Evolutionary conservation across 768 basidiomycete species (phyloP).

Genomic region (Mycena indigotica): DNA sequence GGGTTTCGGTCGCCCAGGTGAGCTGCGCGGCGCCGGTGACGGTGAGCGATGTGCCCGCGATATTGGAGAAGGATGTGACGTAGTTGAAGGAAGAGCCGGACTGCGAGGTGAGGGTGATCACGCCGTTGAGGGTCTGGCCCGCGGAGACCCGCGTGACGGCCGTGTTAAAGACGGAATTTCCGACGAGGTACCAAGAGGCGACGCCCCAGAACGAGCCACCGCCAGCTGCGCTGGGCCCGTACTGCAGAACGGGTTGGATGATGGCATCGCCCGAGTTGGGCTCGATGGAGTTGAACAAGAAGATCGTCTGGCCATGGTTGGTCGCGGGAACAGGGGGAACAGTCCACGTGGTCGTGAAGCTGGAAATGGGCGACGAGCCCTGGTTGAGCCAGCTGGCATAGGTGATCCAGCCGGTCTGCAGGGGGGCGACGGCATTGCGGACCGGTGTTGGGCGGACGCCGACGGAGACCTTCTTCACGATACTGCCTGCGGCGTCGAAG

Average conservation of each 20-base stretch:
- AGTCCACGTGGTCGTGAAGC: conserved; percentile 19
- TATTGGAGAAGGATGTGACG: conserved; percentile 11
- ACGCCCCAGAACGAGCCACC: conserved; percentile 22
- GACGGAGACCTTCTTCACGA: conserved; percentile 7
- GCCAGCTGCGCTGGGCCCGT: conserved; percentile 20
- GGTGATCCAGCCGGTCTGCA: conserved; percentile 20
- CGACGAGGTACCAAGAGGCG: conserved; percentile 14
- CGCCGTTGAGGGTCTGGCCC: conserved; percentile 17
- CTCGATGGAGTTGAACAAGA: conserved; percentile 24
- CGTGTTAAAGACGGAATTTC: neutral
- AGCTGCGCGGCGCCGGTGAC: conserved; percentile 11
- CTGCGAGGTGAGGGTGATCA: conserved; percentile 15
- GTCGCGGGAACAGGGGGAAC: conserved; percentile 20
- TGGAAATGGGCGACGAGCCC: conserved; percentile 18
- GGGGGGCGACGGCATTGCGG: neutral
- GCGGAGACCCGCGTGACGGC: neutral
- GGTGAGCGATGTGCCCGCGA: conserved; percentile 18
- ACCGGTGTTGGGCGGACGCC: neutral
- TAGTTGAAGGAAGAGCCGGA: conserved; percentile 11
- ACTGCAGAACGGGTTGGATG: conserved; percentile 11
- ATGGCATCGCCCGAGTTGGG: conserved; percentile 8
- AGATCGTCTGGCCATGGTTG: conserved; percentile 21
- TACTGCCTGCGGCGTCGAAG: conserved; percentile 9
- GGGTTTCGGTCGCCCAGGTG: conserved; percentile 21
- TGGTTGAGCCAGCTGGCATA: conserved; percentile 22